A percentile compares a stretch with the other conserved stretches of the same genome.
Conservation (phyloP, 768 basidiomycete genomes). For the Tylopilus sp. region DNA sequence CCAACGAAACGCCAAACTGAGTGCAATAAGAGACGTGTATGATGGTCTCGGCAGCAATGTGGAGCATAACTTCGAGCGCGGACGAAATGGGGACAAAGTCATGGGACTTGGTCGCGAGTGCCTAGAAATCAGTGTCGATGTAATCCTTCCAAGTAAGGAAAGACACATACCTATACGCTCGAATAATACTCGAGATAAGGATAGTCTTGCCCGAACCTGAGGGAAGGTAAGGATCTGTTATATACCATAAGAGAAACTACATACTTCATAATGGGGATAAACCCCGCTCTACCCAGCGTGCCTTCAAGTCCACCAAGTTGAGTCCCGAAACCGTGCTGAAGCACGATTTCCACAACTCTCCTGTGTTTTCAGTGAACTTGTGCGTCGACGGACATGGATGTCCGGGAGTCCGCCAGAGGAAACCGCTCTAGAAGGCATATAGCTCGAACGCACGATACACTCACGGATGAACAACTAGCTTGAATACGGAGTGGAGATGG, state of each 20-base stretch:
- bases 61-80: constrained; percentile 60
- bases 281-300: constrained; percentile 59
- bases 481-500: constrained; percentile 64
- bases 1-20: constrained; percentile 60
- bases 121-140: constrained; percentile 31
- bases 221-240: not conserved
- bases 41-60: constrained; percentile 63
- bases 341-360: constrained; percentile 63
- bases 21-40: constrained; percentile 74
- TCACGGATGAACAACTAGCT: constrained; percentile 49
- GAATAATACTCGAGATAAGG: constrained; percentile 81
- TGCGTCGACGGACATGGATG: constrained; percentile 70
- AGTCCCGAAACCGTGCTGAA: constrained; percentile 81
- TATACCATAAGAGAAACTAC: constrained; percentile 11
- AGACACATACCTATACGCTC: constrained; percentile 66
- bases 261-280: constrained; percentile 83
- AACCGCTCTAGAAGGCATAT: not conserved
- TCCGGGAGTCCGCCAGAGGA: constrained; percentile 47
- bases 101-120: constrained; percentile 77
- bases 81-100: constrained; percentile 58
- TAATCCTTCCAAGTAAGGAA: not conserved
- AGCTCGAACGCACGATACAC: constrained; percentile 29
- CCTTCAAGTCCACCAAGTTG: constrained; percentile 75
- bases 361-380: constrained; percentile 57
- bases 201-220: constrained; percentile 79